These are phyloP conservation scores for Phylloporus rhodoxanthus DNA, from an alignment of 768 basidiomycete species.

Conservation along the genomic window DNA sequence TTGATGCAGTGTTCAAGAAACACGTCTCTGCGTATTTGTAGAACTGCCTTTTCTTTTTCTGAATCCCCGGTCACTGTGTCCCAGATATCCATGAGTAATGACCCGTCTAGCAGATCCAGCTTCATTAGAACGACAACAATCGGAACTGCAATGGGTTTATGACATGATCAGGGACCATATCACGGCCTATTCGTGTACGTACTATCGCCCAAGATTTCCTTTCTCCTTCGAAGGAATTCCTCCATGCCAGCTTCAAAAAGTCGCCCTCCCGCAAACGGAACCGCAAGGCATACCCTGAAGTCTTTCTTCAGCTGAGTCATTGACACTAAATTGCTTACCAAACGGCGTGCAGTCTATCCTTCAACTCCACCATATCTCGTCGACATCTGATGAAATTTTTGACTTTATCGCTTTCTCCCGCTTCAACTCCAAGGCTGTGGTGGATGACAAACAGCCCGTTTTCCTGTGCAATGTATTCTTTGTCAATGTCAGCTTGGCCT, in stretches of 20 bases:
- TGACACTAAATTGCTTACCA: background rate
- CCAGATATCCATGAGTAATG: background rate
- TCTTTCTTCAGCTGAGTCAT: background rate
- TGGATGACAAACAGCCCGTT: conserved; percentile 1
- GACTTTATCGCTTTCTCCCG: background rate
- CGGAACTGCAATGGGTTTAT: background rate
- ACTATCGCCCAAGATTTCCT: conserved; percentile 1
- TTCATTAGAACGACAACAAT: conserved; percentile 1
- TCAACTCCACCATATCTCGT: background rate
- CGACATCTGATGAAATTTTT: background rate
- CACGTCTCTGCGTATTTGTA: background rate
- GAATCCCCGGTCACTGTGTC: background rate
- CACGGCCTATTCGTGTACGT: background rate
- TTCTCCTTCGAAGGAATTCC: background rate
- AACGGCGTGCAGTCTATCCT: conserved; percentile 14
- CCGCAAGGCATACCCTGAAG: background rate
- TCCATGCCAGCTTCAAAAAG: background rate
- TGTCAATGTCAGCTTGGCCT: background rate
- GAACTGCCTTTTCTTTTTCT: background rate
- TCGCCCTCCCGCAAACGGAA: background rate
- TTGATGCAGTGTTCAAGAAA: background rate
- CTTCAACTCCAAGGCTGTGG: background rate
- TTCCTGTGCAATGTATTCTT: background rate
- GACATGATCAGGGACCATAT: background rate
- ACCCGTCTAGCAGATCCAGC: background rate